Evolutionary conservation across 192 early-diverging fungal species (phyloP), one percentile per base, ranked within the genome.

Genomic region (Linnemannia hyalina): DNA sequence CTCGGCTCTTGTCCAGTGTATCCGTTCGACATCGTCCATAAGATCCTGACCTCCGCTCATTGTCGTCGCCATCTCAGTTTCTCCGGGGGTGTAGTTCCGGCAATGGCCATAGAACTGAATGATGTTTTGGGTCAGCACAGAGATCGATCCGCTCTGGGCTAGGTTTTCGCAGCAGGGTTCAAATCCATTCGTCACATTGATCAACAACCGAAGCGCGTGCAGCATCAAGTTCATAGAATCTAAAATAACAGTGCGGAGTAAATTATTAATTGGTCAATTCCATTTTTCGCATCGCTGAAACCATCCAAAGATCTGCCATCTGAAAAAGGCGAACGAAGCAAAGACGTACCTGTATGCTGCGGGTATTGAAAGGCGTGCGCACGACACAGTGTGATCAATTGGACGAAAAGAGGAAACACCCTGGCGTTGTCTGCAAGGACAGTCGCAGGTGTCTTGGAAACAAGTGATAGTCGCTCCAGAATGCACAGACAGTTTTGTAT

Each of bases 401-500:
- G 84, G 29, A 80, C 78, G 6, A 86, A 55, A 16, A 81, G 76
- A 9, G 84, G 70, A 47, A 74, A 78, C 1, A 86, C 63, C 9
- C 75, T 46, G 2, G 47, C 38, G 32, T 77, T 77, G 3, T 68
- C 36, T 36, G 76, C 68, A 23, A 86, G 75, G 40, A 47, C 26
- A 10, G 9, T 63, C 4, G 70, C 65, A 1, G 54, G 72, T 38
- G 49, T 76, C 36, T 47, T 78, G 13, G 79, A 86, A 18, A 86
- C 76, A 22, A 78, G 52, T 35, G 87, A 70, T 10, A 81, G 72
- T 46, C 80, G 26, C 40, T 88, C 87, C 18, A 88, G 55, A 40
- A 88, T 88, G 32, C 70, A 70, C 1, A 88, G 82, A 35, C 87
- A 80, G 36, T 72, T 80, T 55, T 77, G 79, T 54, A 88, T 80